Base-by-base conservation (phyloP, 306 rosid species). In the Alnus glutinosa region DNA sequence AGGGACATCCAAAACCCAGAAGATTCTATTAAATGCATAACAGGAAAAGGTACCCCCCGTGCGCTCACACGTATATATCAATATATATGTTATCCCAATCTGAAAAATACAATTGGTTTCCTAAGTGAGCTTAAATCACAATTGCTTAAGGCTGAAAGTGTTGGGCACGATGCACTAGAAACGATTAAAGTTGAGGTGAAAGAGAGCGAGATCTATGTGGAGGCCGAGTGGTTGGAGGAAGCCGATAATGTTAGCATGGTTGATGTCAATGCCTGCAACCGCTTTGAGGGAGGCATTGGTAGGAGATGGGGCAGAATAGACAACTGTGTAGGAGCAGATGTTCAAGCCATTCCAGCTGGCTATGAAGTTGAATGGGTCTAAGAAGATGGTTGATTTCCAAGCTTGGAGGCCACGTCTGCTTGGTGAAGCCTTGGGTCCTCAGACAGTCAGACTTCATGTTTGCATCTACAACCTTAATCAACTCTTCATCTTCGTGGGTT, bases 211-310 rank as follows among this genome's bases (percentile, higher is more conserved):
- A 28, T 94, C 98, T 0, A 89, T 71, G 63, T 92, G 55, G 16
- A 89, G 61, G 46, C 91, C 93, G 1, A 94, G 37, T 0, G 76
- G 19, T 3, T 94, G 97, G 8, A 94, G 84, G 72, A 81, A 86
- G 7, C 93, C 97, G 0, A 97, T 97, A 6, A 94, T 91, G 80
- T 94, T 94, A 3, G 88, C 98, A 7, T 86, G 84, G 83, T 92
- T 94, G 23, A 94, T 84, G 63, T 92, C 97, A 16, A 94, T 71
- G 4, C 94, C 98, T 2, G 89, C 97, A 14, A 94, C 97, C 37
- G 91, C 97, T 2, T 76, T 62, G 10, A 86, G 12, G 2, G 37
- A 82, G 0, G 87, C 30, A 30, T 92, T 79, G 50, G 90, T 90
- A 0, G 86, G 51, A 2, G 98, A 84, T 0, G 84, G 78, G 0